Evolutionary conservation across 768 basidiomycete species (phyloP), one percentile per base, ranked within the genome.

Genomic region (Kwoniella shandongensis): DNA sequence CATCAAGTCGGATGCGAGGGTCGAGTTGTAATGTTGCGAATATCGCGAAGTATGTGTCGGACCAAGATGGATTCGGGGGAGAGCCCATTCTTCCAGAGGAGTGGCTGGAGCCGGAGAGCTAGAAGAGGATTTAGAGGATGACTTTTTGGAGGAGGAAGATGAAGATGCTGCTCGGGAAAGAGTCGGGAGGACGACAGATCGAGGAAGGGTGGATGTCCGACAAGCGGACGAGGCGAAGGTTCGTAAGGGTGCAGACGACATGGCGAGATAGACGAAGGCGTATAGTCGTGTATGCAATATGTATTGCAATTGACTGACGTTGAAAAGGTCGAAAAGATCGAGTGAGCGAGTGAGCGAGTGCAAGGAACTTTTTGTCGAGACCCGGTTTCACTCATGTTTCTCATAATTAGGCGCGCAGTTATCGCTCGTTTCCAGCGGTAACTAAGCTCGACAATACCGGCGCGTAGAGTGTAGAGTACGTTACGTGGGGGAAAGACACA

Each of bases 1-100:
- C 83, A 98, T 85, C 66, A 92, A 81, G 79, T 97, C 83, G 76
- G 92, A 88, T 20, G 84, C 84, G 59, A 98, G 81, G 8, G 91
- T 86, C 36, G 80, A 78, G 76, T 88, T 74, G 80, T 96, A 97
- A 80, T 97, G 91, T 61, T 90, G 86, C 51, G 81, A 80, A 52
- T 91, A 82, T 39, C 93, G 85, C 61, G 83, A 86, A 22, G 67
- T 32, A 49, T 78, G 77, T 11, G 76, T 77, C 6, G 70, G 70
- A 7, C 77, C 77, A 27, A 78, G 52, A 42, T 72, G 71, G 63
- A 78, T 75, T 20, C 50, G 26, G 17, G 56, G 56, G n/a, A 58
- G 40, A 1, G 18, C 25, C 56, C 56, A 58, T 26, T 58, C 56
- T 30, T 58, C 56, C 42, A 51, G 27, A 45, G 50, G 49, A 8